Evolutionary conservation across 441 rosid genomes (phyloP), one percentile per base, ranked within the genome.

Genomic region (Populus tomentosa): DNA sequence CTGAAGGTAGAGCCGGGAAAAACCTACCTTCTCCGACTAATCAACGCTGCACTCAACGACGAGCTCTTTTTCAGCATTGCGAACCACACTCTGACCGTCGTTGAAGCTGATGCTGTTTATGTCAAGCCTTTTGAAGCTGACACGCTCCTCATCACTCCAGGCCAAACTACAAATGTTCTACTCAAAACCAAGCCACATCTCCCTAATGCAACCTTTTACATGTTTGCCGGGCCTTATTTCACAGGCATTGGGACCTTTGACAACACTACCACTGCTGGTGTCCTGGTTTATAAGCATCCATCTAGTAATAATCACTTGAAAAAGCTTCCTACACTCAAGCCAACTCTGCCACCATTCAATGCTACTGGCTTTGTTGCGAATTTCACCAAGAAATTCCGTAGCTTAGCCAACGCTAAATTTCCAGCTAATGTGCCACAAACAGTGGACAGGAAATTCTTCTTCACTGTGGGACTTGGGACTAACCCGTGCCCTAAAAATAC

Each of bases 51-150:
- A 42, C 91, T 89, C 77, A 86, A 93, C 79, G 94, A 89, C 46
- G 97, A 93, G 76, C 89, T 91, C 75, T 93, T 89, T 87, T 90
- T 92, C 83, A 83, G 88, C 80, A 89, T 93, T n/a, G 97, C 95
- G 26, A 90, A 90, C 77, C 95, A 92, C 74, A 83, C 83, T 10
- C 71, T 92, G 23, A 89, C 91, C 1, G 87, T 90, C 3, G 93
- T 93, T 1, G 98, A 92, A 72, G 89, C 88, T 6, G 98, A 92
- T 23, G 97, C 98, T 3, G 16, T 24, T 77, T 94, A 94, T 32
- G 85, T 89, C 23, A 94, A 94, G 80, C 95, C 95, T 24, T 91
- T 94, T 74, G 65, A 85, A 67, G 88, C 90, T 8, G 79, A 86
- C 42, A 71, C 79, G 3, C 71, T 91, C 3, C 72, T 88, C 62